These are phyloP conservation scores for Arctium lappa DNA, from an alignment of 129 eudicot species.

Conservation along the genomic window DNA sequence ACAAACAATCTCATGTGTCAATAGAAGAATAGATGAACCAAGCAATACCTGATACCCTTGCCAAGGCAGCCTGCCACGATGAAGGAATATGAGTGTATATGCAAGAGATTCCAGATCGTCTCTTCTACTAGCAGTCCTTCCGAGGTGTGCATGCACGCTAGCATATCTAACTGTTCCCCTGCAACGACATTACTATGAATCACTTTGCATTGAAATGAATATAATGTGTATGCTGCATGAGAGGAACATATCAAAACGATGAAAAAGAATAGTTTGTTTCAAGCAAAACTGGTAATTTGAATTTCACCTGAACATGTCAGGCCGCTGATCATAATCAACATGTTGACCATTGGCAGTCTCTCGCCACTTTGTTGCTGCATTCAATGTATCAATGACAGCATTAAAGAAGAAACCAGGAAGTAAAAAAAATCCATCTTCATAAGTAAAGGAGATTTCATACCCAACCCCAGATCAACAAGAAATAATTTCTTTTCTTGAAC, in stretches of 20 bases:
- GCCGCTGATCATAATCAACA: constrained; percentile 83
- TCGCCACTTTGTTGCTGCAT: constrained; percentile 86
- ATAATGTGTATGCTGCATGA: neutral
- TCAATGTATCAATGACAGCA: neutral
- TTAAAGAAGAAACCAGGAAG: neutral
- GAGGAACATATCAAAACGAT: neutral
- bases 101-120: constrained; percentile 92
- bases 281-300: neutral
- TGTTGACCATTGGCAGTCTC: constrained; percentile 64
- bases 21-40: neutral
- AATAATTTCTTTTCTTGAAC: constrained; percentile 79
- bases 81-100: constrained; percentile 81
- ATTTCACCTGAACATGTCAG: constrained; percentile 73
- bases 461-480: constrained; percentile 84
- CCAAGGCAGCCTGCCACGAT: constrained; percentile 84
- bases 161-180: constrained; percentile 86
- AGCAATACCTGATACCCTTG: constrained; percentile 75
- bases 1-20: neutral
- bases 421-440: neutral
- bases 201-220: neutral
- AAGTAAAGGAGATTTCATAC: constrained; percentile 25
- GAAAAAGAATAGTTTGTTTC: neutral
- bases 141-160: constrained; percentile 87
- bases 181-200: neutral
- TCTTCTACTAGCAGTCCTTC: constrained; percentile 90